Evolutionary conservation across 1,139 yeast genomes (phyloP).

Genomic region (Zygoascus sp.): DNA sequence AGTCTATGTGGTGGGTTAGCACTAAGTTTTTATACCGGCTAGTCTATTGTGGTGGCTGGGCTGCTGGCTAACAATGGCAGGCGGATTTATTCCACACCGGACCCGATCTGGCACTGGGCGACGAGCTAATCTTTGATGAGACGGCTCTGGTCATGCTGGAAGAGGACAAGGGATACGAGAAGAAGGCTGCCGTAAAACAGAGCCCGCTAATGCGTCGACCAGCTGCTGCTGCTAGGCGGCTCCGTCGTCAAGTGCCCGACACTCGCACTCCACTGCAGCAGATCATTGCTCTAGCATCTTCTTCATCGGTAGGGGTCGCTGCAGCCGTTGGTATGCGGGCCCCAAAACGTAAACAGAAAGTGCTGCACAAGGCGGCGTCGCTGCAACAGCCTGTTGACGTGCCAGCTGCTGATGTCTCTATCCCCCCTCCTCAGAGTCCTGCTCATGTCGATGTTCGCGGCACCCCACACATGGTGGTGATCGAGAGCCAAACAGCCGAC

Average conservation of each 20-base stretch:
- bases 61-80: neutral
- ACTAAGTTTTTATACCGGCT: neutral
- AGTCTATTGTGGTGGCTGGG: constrained; percentile 9
- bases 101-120: constrained; percentile 7
- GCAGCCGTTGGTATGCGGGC: too few relatives aligned
- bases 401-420: too few relatives aligned
- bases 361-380: too few relatives aligned
- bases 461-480: too few relatives aligned
- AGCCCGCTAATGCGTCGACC: neutral
- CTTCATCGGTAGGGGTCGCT: too few relatives aligned
- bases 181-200: neutral
- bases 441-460: too few relatives aligned
- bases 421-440: too few relatives aligned
- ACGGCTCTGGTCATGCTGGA: constrained; percentile 8
- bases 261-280: constrained; percentile 1
- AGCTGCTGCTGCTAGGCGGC: neutral
- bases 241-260: constrained; percentile 1
- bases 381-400: too few relatives aligned
- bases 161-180: neutral
- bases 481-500: too few relatives aligned
- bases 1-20: constrained; percentile 37
- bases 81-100: constrained; percentile 1
- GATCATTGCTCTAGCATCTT: neutral
- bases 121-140: constrained; percentile 10
- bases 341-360: too few relatives aligned